Evolutionary conservation across 805 yeast genomes (phyloP), one percentile per base, ranked within the genome.

Genomic region (Zygoascus flipseniorum): DNA sequence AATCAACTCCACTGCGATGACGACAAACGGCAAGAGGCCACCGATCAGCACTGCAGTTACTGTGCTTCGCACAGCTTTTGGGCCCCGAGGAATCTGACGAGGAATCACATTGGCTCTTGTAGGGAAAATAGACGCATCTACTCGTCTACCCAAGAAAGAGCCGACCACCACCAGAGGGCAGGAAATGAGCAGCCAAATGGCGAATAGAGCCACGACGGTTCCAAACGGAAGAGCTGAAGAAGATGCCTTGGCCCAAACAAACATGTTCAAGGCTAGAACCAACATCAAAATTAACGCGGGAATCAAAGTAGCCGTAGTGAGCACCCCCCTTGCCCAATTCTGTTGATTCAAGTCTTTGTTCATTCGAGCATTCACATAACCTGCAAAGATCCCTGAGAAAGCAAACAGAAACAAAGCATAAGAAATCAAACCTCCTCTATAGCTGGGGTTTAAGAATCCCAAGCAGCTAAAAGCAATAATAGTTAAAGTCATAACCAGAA

Each of bases 141-240:
- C 52, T 19, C 53, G 55, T 48, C 63, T 62, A 60, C 80, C 80
- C 6, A 79, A 77, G 50, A 76, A 58, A 31, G 70, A 68, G n/a
- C 96, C 96, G 43, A 85, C 56, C 10, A 86, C 56, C 8, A 90
- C 84, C 51, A 89, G 71, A 1, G 96, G 96, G 10, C 86, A 73
- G 60, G 86, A 86, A n/a, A 86, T 66, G 13, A 83, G 61, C 44
- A 83, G 73, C 66, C 86, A 84, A 50, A 83, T 67, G 8, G 76
- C 58, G n/a, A 85, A 65, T 44, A 88, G 66, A 1, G 79, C 75
- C 8, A 85, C 68, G 19, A 88, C 76, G 0, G 95, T 83, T 5
- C 88, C 85, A 59, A 88, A 84, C 13, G 96, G 96, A 45, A 87
- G 71, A 0, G 92, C 89, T 49, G 77, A 73, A 0, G 93, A 82